Base-by-base conservation (phyloP, 164 flowering plant species). In the Liquidambar formosana region DNA sequence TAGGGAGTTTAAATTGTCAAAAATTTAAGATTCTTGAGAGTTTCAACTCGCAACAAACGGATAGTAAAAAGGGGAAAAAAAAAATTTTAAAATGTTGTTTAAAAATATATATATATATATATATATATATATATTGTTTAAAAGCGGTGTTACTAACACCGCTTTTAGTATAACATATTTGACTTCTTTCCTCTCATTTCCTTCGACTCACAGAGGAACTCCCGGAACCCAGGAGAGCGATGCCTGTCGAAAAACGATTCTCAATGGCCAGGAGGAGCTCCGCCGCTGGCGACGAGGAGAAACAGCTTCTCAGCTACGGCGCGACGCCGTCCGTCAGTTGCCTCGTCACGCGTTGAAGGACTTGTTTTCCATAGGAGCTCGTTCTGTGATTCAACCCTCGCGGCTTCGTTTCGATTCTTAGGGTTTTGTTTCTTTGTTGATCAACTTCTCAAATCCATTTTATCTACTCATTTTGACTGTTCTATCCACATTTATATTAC, bases 291-390 rank as follows among this genome's bases (percentile, higher is more conserved):
- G 72, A 59, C 64, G 61, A 63, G 54, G 71, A 75, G 13, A 8
- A 22, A 23, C 68, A 28, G 69, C 66, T 61, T 26, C 57, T 75
- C 23, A 48, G 64, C n/a, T n/a, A n/a, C n/a, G n/a, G n/a, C n/a
- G n/a, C 43, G 82, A 84, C 58, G 81, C 80, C 61, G 75, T 81
- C 46, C 77, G 72, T 51, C 73, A 80, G 15, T 57, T 88, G 61
- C 92, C 90, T 18, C 60, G 71, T 26, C 64, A 67, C 45, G 86
- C 82, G 11, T 78, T 85, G 54, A 74, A 77, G 61, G 89, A 91
- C 59, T 75, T 93, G 77, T 54, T 87, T 33, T 82, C 87, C 45
- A 15, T 70, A 8, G 88, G 85, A 81, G 94, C 89, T 63, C 54
- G 83, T 73, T 49, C 52, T 69, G n/a, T n/a, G 22, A 60, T 56